phyloP scores from a whole-genome alignment of 169 alveolate species.

The Neospora caninum region DNA sequence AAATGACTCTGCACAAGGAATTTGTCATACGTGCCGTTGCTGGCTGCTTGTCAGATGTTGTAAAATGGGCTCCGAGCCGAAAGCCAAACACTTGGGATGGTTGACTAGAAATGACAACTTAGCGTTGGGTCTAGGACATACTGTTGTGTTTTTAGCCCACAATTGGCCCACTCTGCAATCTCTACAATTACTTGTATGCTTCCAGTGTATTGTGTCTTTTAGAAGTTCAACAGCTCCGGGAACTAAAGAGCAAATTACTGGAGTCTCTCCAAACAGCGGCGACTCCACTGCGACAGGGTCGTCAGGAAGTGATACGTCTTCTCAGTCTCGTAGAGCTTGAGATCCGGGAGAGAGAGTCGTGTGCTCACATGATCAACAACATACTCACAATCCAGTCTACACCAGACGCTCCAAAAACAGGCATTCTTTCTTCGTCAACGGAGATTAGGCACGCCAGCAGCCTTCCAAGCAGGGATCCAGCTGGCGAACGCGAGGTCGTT shows the following conservation, averaged over 20 bases:
- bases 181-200: not conserved
- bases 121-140: no score
- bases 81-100: not conserved
- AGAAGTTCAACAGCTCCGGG: not conserved
- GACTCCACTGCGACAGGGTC: not conserved
- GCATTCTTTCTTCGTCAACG: not conserved
- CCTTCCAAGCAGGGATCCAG: not conserved
- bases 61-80: not conserved
- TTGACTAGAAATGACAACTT: no score
- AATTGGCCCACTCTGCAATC: no score
- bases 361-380: slow-evolving; percentile 18
- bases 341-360: slow-evolving; percentile 8
- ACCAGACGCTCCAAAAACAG: not conserved
- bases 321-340: slow-evolving; percentile 30
- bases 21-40: not conserved
- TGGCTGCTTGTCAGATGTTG: not conserved
- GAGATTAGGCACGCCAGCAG: not conserved
- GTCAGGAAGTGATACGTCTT: not conserved
- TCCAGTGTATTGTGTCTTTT: not conserved
- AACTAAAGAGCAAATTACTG: not conserved
- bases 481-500: not conserved
- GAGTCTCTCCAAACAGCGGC: not conserved
- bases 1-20: not conserved
- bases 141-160: no score
- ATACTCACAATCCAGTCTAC: not conserved